Conservation (phyloP, 2,329 filamentous ascomycete species). For the Calonectria naviculata region DNA sequence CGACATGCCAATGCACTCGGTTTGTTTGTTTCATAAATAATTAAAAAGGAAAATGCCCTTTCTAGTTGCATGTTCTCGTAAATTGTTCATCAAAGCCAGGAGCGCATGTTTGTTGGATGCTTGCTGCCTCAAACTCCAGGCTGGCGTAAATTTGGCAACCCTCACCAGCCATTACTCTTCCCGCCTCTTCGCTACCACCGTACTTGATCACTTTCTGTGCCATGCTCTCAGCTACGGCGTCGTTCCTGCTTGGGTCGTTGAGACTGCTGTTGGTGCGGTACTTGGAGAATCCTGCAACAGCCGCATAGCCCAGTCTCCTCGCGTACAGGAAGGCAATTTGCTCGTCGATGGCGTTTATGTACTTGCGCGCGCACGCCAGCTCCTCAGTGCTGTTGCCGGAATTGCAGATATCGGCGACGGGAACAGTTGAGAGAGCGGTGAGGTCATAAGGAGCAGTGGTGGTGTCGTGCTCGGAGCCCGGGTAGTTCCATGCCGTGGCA, state of each 20-base stretch:
- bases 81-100: constrained; percentile 3
- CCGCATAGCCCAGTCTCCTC: constrained; percentile 27
- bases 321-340: constrained; percentile 30
- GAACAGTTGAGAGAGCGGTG: constrained; percentile 6
- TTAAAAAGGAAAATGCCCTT: too few relatives aligned
- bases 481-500: not conserved
- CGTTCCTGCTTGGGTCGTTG: constrained; percentile 27
- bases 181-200: constrained; percentile 22
- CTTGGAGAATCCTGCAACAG: constrained; percentile 27
- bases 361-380: constrained; percentile 22
- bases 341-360: constrained; percentile 31
- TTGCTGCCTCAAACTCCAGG: constrained; percentile 23
- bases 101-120: constrained; percentile 8
- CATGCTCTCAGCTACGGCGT: constrained; percentile 24
- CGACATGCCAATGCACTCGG: too few relatives aligned
- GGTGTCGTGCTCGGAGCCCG: not conserved
- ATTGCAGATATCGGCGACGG: constrained; percentile 18
- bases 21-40: too few relatives aligned
- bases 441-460: not conserved
- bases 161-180: constrained; percentile 27
- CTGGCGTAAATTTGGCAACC: constrained; percentile 31
- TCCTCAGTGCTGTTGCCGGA: not conserved
- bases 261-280: not conserved
- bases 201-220: constrained; percentile 27
- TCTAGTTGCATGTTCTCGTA: not conserved